A percentile compares a stretch with the other conserved stretches of the same genome.
These are phyloP conservation scores for Oryza glaberrima DNA, from an alignment of 176 grass and related monocot genomes.

Conservation along the genomic window DNA sequence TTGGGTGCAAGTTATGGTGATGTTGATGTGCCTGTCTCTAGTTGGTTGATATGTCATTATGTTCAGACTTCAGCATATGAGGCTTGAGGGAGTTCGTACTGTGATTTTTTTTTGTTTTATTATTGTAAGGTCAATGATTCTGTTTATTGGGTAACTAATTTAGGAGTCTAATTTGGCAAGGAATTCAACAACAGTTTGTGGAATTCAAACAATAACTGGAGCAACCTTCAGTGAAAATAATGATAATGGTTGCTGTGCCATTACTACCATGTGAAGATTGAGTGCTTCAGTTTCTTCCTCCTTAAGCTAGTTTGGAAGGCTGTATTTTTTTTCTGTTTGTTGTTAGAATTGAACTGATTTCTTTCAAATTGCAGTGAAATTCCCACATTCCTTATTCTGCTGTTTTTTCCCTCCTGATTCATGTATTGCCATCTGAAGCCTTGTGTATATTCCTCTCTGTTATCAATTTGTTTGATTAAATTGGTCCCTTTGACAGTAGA, in stretches of 20 bases:
- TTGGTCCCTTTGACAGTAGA: neutral
- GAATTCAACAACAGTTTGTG: neutral
- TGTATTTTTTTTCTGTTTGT: neutral
- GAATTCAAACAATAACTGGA: neutral
- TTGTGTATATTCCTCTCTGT: neutral
- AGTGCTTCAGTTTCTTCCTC: too few species aligned
- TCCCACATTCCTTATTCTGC: neutral
- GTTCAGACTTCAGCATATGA: constrained; percentile 35
- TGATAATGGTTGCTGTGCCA: neutral
- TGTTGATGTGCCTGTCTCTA: constrained; percentile 37
- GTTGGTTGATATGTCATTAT: constrained; percentile 37
- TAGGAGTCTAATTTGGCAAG: neutral
- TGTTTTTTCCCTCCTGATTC: neutral
- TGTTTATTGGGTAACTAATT: constrained; percentile 28
- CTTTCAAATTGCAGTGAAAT: neutral
- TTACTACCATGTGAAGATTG: neutral
- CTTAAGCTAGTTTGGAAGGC: neutral
- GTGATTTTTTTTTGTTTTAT: neutral
- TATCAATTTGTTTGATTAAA: neutral
- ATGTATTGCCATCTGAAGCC: neutral
- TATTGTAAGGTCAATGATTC: constrained; percentile 26
- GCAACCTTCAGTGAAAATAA: neutral
- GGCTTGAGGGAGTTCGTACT: neutral
- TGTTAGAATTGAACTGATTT: neutral
- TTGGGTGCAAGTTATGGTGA: constrained; percentile 36